Conservation (phyloP, 2,329 filamentous ascomycete genomes). For the Phaeosphaeriaceae sp. region DNA sequence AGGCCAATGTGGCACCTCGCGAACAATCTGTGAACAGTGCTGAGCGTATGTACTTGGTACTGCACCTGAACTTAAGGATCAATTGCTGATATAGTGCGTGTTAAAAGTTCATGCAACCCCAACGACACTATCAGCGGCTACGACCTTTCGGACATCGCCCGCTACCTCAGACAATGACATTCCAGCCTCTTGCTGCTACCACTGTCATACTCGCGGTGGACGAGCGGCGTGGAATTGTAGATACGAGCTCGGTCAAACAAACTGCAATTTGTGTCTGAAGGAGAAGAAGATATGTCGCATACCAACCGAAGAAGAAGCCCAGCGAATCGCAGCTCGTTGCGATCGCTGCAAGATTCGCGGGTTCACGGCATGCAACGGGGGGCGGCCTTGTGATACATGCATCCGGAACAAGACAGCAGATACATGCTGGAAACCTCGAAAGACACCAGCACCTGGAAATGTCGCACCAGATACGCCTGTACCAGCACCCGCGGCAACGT, state of each 20-base stretch:
- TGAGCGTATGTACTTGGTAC: slow-evolving; percentile 3
- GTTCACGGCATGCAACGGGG: slow-evolving; percentile 15
- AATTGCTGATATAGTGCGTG: not conserved
- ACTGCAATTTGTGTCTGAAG: slow-evolving; percentile 11
- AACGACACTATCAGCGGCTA: not conserved
- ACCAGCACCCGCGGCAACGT: too few relatives aligned
- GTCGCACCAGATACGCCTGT: not conserved
- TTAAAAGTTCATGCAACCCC: not conserved
- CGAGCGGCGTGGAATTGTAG: slow-evolving; percentile 21
- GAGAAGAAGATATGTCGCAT: slow-evolving; percentile 15
- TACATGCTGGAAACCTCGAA: not conserved
- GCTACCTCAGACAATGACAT: not conserved
- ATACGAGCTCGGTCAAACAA: slow-evolving; percentile 11
- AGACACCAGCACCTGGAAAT: not conserved
- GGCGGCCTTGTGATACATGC: slow-evolving; percentile 14
- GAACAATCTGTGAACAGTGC: not conserved
- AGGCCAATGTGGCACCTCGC: not conserved
- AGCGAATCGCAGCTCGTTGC: slow-evolving; percentile 19
- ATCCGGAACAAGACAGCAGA: slow-evolving; percentile 9
- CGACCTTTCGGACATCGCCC: not conserved
- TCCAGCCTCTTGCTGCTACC: slow-evolving; percentile 15
- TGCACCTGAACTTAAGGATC: not conserved
- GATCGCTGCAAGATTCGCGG: slow-evolving; percentile 20
- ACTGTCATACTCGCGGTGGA: slow-evolving; percentile 22
- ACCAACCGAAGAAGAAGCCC: slow-evolving; percentile 17